Evolutionary conservation across 805 yeast genomes (phyloP).

Genomic region (Grigorovia humatica): DNA sequence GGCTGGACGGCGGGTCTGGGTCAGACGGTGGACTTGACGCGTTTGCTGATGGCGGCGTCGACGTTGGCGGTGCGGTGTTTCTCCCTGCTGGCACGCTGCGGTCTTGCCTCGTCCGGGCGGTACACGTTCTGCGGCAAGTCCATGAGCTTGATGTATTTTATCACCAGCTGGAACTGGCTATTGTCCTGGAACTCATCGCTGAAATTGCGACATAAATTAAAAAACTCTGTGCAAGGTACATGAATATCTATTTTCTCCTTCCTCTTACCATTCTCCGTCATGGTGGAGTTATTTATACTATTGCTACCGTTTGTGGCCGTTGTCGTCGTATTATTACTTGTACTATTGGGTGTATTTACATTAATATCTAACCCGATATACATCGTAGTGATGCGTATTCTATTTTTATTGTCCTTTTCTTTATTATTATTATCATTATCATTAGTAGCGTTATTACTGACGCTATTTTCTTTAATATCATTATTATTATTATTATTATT

Average conservation of each 20-base stretch:
- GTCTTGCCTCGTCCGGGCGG: constrained; percentile 67
- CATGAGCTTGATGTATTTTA: constrained; percentile 64
- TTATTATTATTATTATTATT: no score
- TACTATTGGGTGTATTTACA: constrained; percentile 9
- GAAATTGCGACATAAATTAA: constrained; percentile 67
- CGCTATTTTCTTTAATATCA: constrained; percentile 27
- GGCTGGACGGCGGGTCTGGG: background rate
- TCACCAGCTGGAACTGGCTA: constrained; percentile 43
- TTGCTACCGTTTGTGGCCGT: background rate
- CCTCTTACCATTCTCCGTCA: constrained; percentile 31
- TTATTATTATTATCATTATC: constrained; percentile 30
- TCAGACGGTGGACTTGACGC: background rate
- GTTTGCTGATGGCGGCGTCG: background rate
- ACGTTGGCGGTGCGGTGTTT: constrained; percentile 6
- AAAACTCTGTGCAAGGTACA: constrained; percentile 84
- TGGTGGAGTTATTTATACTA: background rate
- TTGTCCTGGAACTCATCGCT: constrained; percentile 50
- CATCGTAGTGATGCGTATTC: constrained; percentile 58
- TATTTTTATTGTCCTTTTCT: constrained; percentile 23
- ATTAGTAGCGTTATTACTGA: constrained; percentile 18
- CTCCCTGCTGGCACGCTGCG: constrained; percentile 47
- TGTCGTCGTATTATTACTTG: background rate
- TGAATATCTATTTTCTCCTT: constrained; percentile 70
- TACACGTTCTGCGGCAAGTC: constrained; percentile 83
- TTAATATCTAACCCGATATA: constrained; percentile 63